These are phyloP conservation scores for Verticillium nubilum DNA, from an alignment of 2,329 filamentous ascomycete genomes.

Conservation along the genomic window DNA sequence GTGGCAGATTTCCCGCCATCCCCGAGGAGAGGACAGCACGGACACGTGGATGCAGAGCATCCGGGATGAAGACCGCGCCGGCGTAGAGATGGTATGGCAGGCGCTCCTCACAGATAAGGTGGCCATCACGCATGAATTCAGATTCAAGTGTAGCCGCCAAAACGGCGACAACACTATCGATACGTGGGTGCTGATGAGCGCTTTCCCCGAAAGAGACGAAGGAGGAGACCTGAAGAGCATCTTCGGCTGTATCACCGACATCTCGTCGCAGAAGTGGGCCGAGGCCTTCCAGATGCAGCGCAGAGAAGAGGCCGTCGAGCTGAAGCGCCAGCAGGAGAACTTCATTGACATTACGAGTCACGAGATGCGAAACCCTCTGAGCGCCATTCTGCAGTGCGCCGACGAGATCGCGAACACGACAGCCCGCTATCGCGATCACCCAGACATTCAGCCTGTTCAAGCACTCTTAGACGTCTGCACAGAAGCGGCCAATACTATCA, in stretches of 20 bases:
- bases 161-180: slow-evolving; percentile 56
- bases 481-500: slow-evolving; percentile 77
- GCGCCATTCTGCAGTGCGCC: slow-evolving; percentile 69
- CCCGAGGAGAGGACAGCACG: slow-evolving; percentile 50
- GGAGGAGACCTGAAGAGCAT: slow-evolving; percentile 65
- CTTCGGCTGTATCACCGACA: slow-evolving; percentile 79
- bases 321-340: slow-evolving; percentile 68
- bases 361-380: slow-evolving; percentile 72
- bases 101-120: slow-evolving; percentile 55
- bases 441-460: slow-evolving; percentile 31
- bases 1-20: slow-evolving; percentile 65
- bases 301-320: slow-evolving; percentile 74
- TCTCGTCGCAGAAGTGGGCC: slow-evolving; percentile 79
- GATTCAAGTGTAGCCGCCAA: slow-evolving; percentile 65
- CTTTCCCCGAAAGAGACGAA: slow-evolving; percentile 64
- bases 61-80: slow-evolving; percentile 56
- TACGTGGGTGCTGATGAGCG: slow-evolving; percentile 74
- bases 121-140: slow-evolving; percentile 65
- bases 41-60: slow-evolving; percentile 70
- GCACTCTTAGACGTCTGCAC: slow-evolving; percentile 50
- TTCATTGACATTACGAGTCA: slow-evolving; percentile 72
- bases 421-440: slow-evolving; percentile 29
- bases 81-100: slow-evolving; percentile 57
- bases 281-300: slow-evolving; percentile 74
- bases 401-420: slow-evolving; percentile 61